phyloP scores from a whole-genome alignment of 176 grass and related monocot genomes.

The Melocanna baccifera region DNA sequence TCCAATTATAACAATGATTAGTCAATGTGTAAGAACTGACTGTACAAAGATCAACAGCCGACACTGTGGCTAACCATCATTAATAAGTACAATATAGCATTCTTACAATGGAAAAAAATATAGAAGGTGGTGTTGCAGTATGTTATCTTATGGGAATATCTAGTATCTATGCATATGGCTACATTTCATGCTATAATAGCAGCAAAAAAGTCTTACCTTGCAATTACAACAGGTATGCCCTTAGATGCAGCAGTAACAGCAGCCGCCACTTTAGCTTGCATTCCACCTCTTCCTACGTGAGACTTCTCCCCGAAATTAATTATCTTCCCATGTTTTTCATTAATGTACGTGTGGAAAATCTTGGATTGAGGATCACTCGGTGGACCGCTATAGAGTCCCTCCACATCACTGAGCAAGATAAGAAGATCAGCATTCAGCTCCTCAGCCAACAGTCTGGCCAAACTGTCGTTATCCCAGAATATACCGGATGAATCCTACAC shows the following conservation, averaged over 20 bases:
- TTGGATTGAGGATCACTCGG: slow-evolving; percentile 83
- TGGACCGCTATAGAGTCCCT: slow-evolving; percentile 89
- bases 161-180: neutral
- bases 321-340: slow-evolving; percentile 71
- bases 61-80: neutral
- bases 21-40: neutral
- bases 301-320: slow-evolving; percentile 98
- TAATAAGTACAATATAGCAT: neutral
- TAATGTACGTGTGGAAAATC: slow-evolving; percentile 88
- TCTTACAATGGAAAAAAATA: neutral
- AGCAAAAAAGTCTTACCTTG: slow-evolving; percentile 35
- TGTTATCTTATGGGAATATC: neutral
- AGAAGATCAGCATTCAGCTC: slow-evolving; percentile 91
- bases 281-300: slow-evolving; percentile 89
- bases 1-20: neutral
- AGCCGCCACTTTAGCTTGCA: slow-evolving; percentile 95
- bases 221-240: slow-evolving; percentile 86
- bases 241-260: slow-evolving; percentile 67
- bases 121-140: neutral
- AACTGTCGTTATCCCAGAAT: slow-evolving; percentile 99
- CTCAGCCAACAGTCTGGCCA: slow-evolving; percentile 74
- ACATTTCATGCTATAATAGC: neutral
- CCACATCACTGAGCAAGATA: slow-evolving; percentile 92
- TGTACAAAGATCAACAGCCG: neutral
- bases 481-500: slow-evolving; percentile 85